Conservation (phyloP, 768 basidiomycete species). For the Leccinum sublutescens region DNA sequence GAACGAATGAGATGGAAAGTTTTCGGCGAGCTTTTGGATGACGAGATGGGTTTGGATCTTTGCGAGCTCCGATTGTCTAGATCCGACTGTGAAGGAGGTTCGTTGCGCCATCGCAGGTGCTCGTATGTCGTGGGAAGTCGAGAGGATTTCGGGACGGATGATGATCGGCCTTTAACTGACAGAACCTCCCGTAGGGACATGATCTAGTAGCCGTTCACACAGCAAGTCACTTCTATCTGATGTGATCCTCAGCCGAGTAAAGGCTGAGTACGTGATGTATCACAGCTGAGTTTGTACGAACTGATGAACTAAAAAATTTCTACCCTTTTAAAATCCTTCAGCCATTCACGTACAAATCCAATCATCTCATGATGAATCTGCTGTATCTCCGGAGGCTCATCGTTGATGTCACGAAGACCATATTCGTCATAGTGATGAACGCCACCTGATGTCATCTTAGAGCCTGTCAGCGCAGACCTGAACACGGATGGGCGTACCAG, state of each 20-base stretch:
- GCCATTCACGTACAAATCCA: conserved; percentile 75
- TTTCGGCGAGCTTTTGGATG: conserved; percentile 54
- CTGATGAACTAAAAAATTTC: not conserved
- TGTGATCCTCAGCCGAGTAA: no score
- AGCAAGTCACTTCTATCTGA: not conserved
- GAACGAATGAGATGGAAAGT: conserved; percentile 52
- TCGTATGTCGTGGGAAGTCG: not conserved
- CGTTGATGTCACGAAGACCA: conserved; percentile 55
- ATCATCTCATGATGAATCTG: conserved; percentile 82
- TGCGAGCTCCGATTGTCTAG: conserved; percentile 84
- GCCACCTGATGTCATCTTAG: conserved; percentile 42
- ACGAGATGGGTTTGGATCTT: conserved; percentile 88
- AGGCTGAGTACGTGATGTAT: not conserved
- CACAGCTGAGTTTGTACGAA: not conserved
- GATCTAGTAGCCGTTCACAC: not conserved
- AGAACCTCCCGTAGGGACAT: no score
- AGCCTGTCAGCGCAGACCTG: not conserved
- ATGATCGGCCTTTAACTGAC: not conserved
- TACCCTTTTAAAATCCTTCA: conserved; percentile 47
- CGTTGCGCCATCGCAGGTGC: conserved; percentile 14
- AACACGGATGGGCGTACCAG: conserved; percentile 48
- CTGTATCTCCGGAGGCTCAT: conserved; percentile 77
- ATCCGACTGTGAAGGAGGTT: conserved; percentile 73
- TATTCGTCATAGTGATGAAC: conserved; percentile 76
- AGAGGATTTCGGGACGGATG: not conserved